A percentile compares a stretch with the other conserved stretches of the same genome.
phyloP scores from a whole-genome alignment of 768 basidiomycete species.

The Suillus subaureus region DNA sequence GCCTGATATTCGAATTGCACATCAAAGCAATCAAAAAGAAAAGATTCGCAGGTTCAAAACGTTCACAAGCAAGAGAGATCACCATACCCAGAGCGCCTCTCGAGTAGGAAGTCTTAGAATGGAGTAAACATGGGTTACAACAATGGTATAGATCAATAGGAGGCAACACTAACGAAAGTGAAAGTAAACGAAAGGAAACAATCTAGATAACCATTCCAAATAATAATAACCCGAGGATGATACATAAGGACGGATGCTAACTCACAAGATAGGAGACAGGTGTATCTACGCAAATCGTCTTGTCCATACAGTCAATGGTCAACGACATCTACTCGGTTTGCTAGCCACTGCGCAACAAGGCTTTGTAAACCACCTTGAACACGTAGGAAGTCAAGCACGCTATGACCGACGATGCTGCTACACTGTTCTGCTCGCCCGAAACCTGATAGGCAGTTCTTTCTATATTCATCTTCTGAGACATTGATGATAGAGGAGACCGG shows the following conservation, averaged over 20 bases:
- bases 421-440: constrained; percentile 82
- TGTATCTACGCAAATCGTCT: neutral
- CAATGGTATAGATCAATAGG: neutral
- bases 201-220: neutral
- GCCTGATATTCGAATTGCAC: neutral
- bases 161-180: neutral
- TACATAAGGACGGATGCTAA: neutral
- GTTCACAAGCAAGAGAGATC: neutral
- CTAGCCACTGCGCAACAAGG: constrained; percentile 49
- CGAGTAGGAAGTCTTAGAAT: neutral
- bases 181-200: neutral
- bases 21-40: neutral
- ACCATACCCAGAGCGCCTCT: neutral
- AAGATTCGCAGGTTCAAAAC: neutral
- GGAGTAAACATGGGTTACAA: neutral
- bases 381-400: constrained; percentile 54
- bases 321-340: constrained; percentile 22
- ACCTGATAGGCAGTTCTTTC: constrained; percentile 68
- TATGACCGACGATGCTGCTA: constrained; percentile 57
- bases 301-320: constrained; percentile 24
- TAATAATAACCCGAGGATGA: neutral
- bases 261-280: neutral
- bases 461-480: constrained; percentile 63
- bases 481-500: constrained; percentile 49
- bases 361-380: constrained; percentile 32